Conservation (phyloP, 495 filamentous ascomycete genomes). For the Oidiodendron maius region DNA sequence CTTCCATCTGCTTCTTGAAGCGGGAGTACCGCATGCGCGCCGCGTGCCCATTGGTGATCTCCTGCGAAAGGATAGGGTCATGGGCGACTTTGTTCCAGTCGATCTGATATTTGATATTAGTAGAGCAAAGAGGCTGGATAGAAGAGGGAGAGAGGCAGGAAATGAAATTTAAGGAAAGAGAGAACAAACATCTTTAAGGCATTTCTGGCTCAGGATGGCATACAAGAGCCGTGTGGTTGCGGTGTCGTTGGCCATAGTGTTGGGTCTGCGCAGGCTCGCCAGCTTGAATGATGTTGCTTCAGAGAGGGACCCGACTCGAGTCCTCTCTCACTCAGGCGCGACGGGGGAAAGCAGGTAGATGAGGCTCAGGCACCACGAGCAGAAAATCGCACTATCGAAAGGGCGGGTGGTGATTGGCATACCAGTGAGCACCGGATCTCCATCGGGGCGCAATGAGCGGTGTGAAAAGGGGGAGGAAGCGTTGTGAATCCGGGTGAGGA, state of each 20-base stretch:
- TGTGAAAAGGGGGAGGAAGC: constrained; percentile 28
- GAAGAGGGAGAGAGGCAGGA: background rate
- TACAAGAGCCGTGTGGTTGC: constrained; percentile 61
- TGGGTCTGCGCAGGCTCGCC: constrained; percentile 12
- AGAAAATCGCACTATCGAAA: constrained; percentile 1
- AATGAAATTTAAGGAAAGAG: background rate
- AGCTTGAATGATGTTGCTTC: constrained; percentile 12
- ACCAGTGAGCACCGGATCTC: constrained; percentile 19
- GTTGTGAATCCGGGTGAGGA: constrained; percentile 34
- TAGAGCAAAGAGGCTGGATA: too few species aligned
- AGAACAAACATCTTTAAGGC: constrained; percentile 59
- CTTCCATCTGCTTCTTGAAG: constrained; percentile 58
- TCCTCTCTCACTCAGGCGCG: background rate
- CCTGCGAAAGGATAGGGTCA: constrained; percentile 32
- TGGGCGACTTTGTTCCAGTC: constrained; percentile 68
- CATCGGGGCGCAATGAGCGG: constrained; percentile 22
- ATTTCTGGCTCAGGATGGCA: constrained; percentile 69
- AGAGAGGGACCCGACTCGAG: background rate
- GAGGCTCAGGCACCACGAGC: background rate
- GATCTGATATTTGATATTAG: constrained; percentile 41
- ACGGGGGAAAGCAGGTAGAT: background rate
- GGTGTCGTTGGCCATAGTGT: constrained; percentile 32
- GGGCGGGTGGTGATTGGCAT: background rate
- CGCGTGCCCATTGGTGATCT: constrained; percentile 74
- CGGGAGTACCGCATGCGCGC: constrained; percentile 76